These are phyloP conservation scores for Pseudogymnoascus sp. DNA, from an alignment of 2,329 filamentous ascomycete species.

Conservation along the genomic window DNA sequence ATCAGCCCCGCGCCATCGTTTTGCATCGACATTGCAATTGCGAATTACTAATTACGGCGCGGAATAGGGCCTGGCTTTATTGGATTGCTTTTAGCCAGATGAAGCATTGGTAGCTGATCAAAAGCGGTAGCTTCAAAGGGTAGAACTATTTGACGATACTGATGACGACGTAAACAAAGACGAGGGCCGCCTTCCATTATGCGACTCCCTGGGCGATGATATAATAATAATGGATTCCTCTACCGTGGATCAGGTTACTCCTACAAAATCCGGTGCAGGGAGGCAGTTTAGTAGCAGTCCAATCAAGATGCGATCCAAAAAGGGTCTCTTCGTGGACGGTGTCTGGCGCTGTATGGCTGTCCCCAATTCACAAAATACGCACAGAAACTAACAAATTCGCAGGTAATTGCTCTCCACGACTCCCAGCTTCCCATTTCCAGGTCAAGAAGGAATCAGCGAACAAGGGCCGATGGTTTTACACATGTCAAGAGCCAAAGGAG, in stretches of 20 bases:
- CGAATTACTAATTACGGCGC: background rate
- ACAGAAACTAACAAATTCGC: background rate
- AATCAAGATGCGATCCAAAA: conserved; percentile 11
- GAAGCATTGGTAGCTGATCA: background rate
- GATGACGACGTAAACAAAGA: conserved; percentile 4
- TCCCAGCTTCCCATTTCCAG: conserved; percentile 41
- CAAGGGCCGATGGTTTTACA: conserved; percentile 45
- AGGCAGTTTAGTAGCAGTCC: background rate
- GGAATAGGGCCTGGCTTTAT: background rate
- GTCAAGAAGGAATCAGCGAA: conserved; percentile 43
- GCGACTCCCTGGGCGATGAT: background rate
- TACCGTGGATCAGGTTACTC: background rate
- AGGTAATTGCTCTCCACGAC: conserved; percentile 44
- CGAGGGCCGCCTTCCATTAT: background rate
- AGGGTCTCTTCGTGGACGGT: conserved; percentile 28
- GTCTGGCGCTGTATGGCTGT: conserved; percentile 32
- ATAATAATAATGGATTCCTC: conserved; percentile 1
- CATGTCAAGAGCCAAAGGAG: conserved; percentile 40
- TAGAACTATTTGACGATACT: background rate
- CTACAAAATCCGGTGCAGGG: background rate
- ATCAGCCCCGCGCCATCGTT: background rate
- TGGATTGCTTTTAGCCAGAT: background rate
- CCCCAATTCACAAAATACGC: background rate
- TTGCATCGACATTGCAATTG: background rate
- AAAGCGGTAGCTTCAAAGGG: background rate